A percentile compares a stretch with the other conserved stretches of the same genome.
Evolutionary conservation across 768 basidiomycete genomes (phyloP).

Genomic region (Trichaptum fuscoviolaceum): DNA sequence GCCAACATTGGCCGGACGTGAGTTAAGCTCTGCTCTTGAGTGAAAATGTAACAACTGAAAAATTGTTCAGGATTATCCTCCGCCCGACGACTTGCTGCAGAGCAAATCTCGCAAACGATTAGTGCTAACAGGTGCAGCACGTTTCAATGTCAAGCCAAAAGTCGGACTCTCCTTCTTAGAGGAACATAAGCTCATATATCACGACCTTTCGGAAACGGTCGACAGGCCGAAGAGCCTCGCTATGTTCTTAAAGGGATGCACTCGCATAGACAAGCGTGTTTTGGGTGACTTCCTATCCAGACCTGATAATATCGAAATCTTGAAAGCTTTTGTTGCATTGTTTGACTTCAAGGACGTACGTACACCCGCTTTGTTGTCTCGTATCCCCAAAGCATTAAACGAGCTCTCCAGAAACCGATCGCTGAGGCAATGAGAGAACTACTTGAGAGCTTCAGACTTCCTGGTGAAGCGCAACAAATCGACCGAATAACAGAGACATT

Average conservation of each 20-base stretch:
- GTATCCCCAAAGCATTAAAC: not conserved
- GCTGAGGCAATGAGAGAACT: constrained; percentile 96
- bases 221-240: constrained; percentile 70
- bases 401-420: constrained; percentile 67
- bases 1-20: constrained; percentile 61
- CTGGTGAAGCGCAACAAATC: constrained; percentile 95
- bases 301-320: constrained; percentile 77
- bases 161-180: constrained; percentile 85
- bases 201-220: constrained; percentile 49
- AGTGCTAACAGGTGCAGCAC: constrained; percentile 73
- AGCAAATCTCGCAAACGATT: constrained; percentile 84
- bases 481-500: constrained; percentile 91
- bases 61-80: constrained; percentile 43
- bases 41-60: not conserved
- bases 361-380: constrained; percentile 11
- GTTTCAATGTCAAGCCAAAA: constrained; percentile 94
- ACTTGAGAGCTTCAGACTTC: constrained; percentile 88
- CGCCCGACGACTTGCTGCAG: constrained; percentile 52
- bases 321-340: constrained; percentile 81
- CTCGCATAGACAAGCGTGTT: constrained; percentile 85
- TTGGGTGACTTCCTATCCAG: constrained; percentile 91
- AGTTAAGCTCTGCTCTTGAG: constrained; percentile 18
- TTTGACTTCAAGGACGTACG: constrained; percentile 88
- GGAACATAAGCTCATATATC: constrained; percentile 85
- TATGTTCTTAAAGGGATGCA: constrained; percentile 76